Percentiles rank a stretch among this genome's conserved stretches.
Conservation (phyloP, 257 asterid species). For the Echites panduratus region DNA sequence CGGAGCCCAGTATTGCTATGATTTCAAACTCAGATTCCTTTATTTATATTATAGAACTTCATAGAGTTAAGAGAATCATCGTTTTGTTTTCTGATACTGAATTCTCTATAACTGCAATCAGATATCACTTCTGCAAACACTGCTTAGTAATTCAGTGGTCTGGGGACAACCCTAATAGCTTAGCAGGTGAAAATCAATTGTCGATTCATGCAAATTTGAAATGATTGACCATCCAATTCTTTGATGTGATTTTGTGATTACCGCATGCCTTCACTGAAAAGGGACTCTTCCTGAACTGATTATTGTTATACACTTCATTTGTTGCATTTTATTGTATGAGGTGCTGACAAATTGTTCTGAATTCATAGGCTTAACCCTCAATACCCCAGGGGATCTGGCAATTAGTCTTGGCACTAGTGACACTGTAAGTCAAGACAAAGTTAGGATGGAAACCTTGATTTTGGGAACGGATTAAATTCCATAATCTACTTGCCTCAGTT, state of each 20-base stretch:
- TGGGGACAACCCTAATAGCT: constrained; percentile 90
- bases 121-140: constrained; percentile 60
- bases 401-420: constrained; percentile 89
- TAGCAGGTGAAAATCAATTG: constrained; percentile 49
- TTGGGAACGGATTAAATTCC: neutral
- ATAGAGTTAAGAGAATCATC: neutral
- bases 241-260: neutral
- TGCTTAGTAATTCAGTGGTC: constrained; percentile 80
- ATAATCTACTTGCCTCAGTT: constrained; percentile 4
- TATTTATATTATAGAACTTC: neutral
- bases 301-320: neutral
- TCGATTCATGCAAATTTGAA: neutral
- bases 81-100: neutral
- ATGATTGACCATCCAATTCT: neutral
- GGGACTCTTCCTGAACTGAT: neutral
- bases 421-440: constrained; percentile 40
- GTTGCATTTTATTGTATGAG: neutral
- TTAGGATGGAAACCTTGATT: neutral
- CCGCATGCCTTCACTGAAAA: neutral
- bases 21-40: neutral
- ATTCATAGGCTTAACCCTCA: constrained; percentile 55
- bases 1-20: neutral
- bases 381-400: constrained; percentile 71
- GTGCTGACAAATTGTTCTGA: constrained; percentile 9
- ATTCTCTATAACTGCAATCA: constrained; percentile 30